phyloP scores from a whole-genome alignment of 257 asterid genomes.

The Dorcoceras hygrometricum region DNA sequence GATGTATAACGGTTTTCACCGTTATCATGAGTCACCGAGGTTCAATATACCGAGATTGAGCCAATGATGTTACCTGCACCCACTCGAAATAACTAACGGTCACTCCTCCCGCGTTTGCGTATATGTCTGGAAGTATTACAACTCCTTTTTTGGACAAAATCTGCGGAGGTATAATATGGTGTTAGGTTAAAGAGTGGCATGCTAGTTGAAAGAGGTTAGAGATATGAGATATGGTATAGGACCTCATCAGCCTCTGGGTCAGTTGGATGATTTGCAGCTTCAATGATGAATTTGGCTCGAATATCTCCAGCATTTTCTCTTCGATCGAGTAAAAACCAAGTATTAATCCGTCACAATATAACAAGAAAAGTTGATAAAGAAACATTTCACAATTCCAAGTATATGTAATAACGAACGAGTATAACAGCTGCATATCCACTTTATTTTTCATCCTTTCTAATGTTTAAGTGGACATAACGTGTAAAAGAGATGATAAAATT shows the following conservation, averaged over 20 bases:
- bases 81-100: constrained; percentile 93
- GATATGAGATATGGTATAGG: constrained; percentile 2
- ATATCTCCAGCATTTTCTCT: constrained; percentile 82
- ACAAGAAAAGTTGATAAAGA: constrained; percentile 3
- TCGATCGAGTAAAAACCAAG: constrained; percentile 22
- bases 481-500: neutral
- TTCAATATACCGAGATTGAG: neutral
- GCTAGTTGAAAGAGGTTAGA: constrained; percentile 4
- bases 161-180: constrained; percentile 34
- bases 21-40: neutral
- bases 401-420: constrained; percentile 6
- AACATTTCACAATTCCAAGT: neutral
- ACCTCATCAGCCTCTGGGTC: constrained; percentile 99
- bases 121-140: constrained; percentile 74
- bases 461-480: constrained; percentile 2
- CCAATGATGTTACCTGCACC: constrained; percentile 68
- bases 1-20: neutral
- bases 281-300: constrained; percentile 70
- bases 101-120: constrained; percentile 90
- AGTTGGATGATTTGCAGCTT: constrained; percentile 92
- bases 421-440: neutral
- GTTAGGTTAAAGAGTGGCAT: constrained; percentile 5
- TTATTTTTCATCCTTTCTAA: neutral
- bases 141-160: constrained; percentile 77
- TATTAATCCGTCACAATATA: constrained; percentile 13